Evolutionary conservation across 2,329 filamentous ascomycete species (phyloP).

Genomic region (Ceratocystis harringtonii): DNA sequence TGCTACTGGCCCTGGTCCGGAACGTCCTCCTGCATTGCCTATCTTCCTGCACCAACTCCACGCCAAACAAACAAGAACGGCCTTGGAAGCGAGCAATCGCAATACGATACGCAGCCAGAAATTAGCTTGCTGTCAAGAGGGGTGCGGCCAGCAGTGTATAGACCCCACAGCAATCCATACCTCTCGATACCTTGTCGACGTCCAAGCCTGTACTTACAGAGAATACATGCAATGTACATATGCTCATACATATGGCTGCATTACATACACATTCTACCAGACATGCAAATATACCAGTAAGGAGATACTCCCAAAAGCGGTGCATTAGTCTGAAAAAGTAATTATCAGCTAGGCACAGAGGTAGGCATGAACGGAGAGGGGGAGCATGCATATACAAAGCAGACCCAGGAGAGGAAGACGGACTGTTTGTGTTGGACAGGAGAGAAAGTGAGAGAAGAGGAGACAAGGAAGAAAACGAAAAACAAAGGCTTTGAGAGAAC

Average conservation of each 20-base stretch:
- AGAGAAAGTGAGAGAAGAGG: neutral
- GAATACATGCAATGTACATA: neutral
- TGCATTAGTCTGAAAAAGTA: neutral
- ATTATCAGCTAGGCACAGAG: neutral
- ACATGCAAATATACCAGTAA: neutral
- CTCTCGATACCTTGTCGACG: neutral
- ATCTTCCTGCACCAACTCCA: neutral
- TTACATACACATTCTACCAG: neutral
- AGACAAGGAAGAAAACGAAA: neutral
- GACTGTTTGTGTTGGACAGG: neutral
- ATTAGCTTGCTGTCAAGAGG: neutral
- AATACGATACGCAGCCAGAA: neutral
- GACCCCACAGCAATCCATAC: neutral
- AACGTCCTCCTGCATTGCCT: neutral
- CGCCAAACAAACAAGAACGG: neutral
- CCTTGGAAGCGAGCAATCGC: neutral
- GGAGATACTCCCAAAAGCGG: neutral
- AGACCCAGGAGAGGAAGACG: neutral
- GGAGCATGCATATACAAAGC: neutral
- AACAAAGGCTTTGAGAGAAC: neutral
- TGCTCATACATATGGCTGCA: neutral
- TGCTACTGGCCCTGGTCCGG: neutral
- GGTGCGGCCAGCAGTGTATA: neutral
- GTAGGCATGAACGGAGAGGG: neutral
- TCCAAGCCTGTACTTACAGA: neutral